phyloP scores from a whole-genome alignment of 257 asterid genomes.

The Petrea volubilis region DNA sequence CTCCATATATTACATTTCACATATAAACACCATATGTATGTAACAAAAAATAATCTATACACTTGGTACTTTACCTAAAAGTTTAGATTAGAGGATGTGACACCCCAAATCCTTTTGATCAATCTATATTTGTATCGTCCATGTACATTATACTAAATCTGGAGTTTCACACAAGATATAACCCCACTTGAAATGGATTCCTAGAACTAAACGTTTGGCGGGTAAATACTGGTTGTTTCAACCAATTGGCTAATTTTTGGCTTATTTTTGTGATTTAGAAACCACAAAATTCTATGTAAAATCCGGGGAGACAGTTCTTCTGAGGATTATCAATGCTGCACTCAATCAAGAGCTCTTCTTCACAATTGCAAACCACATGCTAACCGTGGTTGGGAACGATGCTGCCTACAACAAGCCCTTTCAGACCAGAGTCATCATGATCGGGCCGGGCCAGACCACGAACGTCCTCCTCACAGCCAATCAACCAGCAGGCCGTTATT shows the following conservation, averaged over 20 bases:
- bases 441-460: conserved; percentile 75
- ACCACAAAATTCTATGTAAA: conserved; percentile 44
- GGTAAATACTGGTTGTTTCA: background rate
- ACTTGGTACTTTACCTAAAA: too few relatives aligned
- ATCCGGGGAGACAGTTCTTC: conserved; percentile 53
- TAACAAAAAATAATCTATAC: too few relatives aligned
- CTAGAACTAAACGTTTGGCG: too few relatives aligned
- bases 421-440: conserved; percentile 47
- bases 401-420: conserved; percentile 61
- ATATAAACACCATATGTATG: too few relatives aligned
- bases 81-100: too few relatives aligned
- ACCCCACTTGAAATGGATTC: too few relatives aligned
- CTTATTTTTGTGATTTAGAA: conserved; percentile 26
- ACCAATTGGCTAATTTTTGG: background rate
- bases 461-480: conserved; percentile 63
- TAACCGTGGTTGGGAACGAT: conserved; percentile 62
- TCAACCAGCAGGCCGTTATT: conserved; percentile 53
- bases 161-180: too few relatives aligned
- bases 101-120: too few relatives aligned
- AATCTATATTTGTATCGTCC: too few relatives aligned
- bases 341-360: conserved; percentile 73
- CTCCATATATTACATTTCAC: too few relatives aligned
- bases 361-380: conserved; percentile 57
- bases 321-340: conserved; percentile 69
- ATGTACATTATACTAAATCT: too few relatives aligned